A percentile compares a stretch with the other conserved stretches of the same genome.
Conservation (phyloP, 441 rosid species). For the Pelargonium australe region DNA sequence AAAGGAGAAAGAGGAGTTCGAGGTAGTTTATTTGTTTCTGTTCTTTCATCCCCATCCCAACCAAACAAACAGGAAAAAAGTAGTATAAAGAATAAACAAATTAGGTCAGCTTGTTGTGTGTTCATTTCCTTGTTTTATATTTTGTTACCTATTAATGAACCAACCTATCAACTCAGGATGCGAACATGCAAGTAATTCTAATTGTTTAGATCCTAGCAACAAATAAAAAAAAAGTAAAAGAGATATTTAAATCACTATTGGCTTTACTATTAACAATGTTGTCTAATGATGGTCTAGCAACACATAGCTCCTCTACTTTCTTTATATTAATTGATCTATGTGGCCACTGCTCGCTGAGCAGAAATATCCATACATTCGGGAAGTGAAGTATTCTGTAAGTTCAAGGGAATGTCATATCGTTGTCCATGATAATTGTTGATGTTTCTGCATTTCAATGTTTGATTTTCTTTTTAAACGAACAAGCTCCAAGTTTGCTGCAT, state of each 20-base stretch:
- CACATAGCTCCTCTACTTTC: neutral
- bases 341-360: neutral
- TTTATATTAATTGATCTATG: neutral
- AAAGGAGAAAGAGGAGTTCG: slow-evolving; percentile 74
- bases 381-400: neutral
- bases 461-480: neutral
- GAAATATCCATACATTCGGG: neutral
- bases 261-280: too few species aligned
- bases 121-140: neutral
- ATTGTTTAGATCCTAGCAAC: neutral
- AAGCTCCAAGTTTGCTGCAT: neutral
- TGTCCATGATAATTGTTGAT: neutral
- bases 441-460: neutral
- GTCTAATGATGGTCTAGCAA: neutral
- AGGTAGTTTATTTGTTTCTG: slow-evolving; percentile 41
- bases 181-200: neutral
- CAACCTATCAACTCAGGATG: neutral
- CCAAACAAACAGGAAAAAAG: neutral
- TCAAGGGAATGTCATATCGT: neutral
- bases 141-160: neutral
- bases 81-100: neutral
- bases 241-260: too few species aligned
- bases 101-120: neutral
- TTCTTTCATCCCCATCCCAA: neutral
- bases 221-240: too few species aligned